phyloP scores from a whole-genome alignment of 2,329 filamentous ascomycete species.

The Tolypocladium ovalisporum region DNA sequence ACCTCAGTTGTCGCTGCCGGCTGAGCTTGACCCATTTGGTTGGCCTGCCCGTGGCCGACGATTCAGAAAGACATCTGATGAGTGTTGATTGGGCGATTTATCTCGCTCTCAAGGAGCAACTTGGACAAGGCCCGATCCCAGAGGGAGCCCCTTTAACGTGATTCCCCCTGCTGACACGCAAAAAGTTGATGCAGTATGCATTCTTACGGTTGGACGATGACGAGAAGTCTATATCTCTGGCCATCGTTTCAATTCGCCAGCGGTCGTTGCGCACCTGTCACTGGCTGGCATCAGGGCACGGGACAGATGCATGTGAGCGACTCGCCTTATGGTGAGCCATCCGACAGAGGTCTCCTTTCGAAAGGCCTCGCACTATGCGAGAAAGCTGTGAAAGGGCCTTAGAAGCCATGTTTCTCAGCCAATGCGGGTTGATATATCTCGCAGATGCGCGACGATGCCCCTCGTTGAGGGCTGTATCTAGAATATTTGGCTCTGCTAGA shows the following conservation, averaged over 20 bases:
- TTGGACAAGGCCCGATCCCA: conserved; percentile 9
- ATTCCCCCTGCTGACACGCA: conserved; percentile 10
- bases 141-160: conserved; percentile 4
- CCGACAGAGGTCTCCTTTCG: neutral
- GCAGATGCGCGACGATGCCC: conserved; percentile 8
- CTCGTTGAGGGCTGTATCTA: conserved; percentile 15
- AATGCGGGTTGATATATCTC: conserved; percentile 1
- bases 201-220: neutral
- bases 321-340: conserved; percentile 2
- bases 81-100: conserved; percentile 3
- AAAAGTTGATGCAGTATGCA: conserved; percentile 7
- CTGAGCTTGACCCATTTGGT: conserved; percentile 5
- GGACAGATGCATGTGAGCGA: neutral
- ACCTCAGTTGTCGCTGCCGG: conserved; percentile 29
- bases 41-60: neutral
- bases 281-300: neutral
- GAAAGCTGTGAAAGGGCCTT: neutral
- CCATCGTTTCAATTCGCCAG: neutral
- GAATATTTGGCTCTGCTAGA: conserved; percentile 15
- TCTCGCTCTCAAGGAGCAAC: conserved; percentile 3
- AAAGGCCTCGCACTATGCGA: neutral
- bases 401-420: neutral
- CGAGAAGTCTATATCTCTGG: neutral
- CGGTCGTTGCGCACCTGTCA: neutral
- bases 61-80: conserved; percentile 6